Evolutionary conservation across 1,139 yeast genomes (phyloP).

Genomic region (Suhomyces ambrosiae): DNA sequence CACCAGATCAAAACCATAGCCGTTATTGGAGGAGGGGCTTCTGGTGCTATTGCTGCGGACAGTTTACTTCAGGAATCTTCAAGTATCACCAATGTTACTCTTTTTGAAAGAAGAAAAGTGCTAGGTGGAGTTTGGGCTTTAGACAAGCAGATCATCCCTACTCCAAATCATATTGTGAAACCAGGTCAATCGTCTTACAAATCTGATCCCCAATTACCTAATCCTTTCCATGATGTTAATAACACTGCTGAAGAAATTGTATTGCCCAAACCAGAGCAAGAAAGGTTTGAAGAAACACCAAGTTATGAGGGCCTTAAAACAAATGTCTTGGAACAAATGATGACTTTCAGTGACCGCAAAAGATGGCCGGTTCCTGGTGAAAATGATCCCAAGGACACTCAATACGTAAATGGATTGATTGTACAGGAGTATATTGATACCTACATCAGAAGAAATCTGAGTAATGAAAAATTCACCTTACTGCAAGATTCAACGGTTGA

Average conservation of each 20-base stretch:
- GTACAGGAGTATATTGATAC: slow-evolving; percentile 37
- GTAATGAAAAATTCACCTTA: slow-evolving; percentile 24
- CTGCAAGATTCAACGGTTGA: slow-evolving; percentile 40
- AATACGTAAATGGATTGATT: slow-evolving; percentile 30
- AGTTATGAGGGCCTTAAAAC: slow-evolving; percentile 42
- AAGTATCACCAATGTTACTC: slow-evolving; percentile 20
- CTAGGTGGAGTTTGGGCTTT: slow-evolving; percentile 40
- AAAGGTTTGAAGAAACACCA: slow-evolving; percentile 38
- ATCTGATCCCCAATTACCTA: slow-evolving; percentile 34
- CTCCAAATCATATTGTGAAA: slow-evolving; percentile 28
- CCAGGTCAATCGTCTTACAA: slow-evolving; percentile 24
- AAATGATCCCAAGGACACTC: slow-evolving; percentile 25
- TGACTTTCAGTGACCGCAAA: slow-evolving; percentile 46
- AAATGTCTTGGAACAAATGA: slow-evolving; percentile 44
- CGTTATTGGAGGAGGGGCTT: slow-evolving; percentile 56
- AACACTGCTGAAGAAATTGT: slow-evolving; percentile 6
- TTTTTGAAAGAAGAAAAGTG: slow-evolving; percentile 32
- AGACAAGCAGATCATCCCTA: slow-evolving; percentile 23
- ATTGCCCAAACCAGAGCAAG: slow-evolving; percentile 14
- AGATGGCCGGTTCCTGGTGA: slow-evolving; percentile 33
- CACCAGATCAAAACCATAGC: slow-evolving; percentile 36
- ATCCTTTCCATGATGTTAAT: slow-evolving; percentile 27
- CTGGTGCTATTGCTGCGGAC: slow-evolving; percentile 50
- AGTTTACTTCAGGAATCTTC: slow-evolving; percentile 33
- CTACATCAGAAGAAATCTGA: slow-evolving; percentile 31